A percentile compares a stretch with the other conserved stretches of the same genome.
These are phyloP conservation scores for Beauveria caledonica DNA, from an alignment of 2,329 filamentous ascomycete species.

Conservation along the genomic window DNA sequence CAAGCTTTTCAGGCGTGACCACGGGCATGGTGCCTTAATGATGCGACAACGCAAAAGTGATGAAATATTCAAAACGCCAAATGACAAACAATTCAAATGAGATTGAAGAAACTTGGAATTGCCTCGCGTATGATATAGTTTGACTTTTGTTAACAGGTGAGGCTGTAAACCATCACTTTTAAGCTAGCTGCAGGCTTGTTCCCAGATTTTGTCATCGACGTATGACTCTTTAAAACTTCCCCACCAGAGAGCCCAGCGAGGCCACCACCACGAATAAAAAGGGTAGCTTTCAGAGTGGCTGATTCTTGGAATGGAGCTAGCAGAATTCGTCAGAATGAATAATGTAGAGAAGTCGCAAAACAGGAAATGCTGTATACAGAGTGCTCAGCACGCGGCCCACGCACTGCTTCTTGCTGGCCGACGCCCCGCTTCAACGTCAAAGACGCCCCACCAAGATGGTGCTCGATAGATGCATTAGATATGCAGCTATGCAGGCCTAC, in stretches of 20 bases:
- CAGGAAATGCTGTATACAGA: not conserved
- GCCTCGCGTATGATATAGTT: not conserved
- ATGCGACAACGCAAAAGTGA: not conserved
- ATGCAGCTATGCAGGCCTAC: constrained; percentile 20
- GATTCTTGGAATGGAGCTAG: not conserved
- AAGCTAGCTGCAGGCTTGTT: not conserved
- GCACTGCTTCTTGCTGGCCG: constrained; percentile 9
- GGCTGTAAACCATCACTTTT: not conserved
- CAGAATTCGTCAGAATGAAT: constrained; percentile 9
- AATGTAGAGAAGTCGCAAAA: not conserved
- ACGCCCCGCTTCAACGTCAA: constrained; percentile 20
- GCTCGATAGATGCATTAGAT: constrained; percentile 20
- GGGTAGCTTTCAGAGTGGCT: not conserved
- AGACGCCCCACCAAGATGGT: constrained; percentile 15
- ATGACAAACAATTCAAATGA: not conserved
- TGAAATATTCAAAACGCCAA: not conserved
- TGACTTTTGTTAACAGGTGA: not conserved
- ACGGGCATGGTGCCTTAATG: constrained; percentile 64
- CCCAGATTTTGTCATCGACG: constrained; percentile 3
- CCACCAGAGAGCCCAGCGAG: not conserved
- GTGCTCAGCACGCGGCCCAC: constrained; percentile 10
- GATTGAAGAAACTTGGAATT: not conserved
- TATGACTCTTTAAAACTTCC: constrained; percentile 11
- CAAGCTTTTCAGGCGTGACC: constrained; percentile 82
- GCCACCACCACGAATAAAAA: not conserved